Percentiles rank a stretch among this genome's conserved stretches.
Conservation (phyloP, 2,329 filamentous ascomycete genomes). For the Xylariaceae sp. region DNA sequence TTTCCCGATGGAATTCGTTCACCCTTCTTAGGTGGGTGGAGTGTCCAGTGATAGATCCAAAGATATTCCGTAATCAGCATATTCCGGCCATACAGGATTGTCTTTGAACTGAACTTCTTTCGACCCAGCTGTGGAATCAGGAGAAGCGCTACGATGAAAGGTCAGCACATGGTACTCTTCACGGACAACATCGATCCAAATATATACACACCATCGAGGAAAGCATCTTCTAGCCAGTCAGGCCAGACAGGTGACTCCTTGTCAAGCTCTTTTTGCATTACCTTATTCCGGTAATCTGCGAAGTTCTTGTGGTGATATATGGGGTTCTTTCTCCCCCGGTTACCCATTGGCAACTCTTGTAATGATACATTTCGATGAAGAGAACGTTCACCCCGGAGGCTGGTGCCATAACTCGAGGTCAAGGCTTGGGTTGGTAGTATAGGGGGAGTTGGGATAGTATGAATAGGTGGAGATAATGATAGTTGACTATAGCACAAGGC, state of each 20-base stretch:
- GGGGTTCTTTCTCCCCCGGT: conserved; percentile 56
- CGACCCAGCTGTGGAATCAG: conserved; percentile 71
- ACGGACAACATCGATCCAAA: not conserved
- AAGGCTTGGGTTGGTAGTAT: conserved; percentile 59
- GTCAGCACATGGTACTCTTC: conserved; percentile 27
- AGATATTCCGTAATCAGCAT: conserved; percentile 75
- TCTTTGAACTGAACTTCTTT: conserved; percentile 69
- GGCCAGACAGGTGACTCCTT: conserved; percentile 69
- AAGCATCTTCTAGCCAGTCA: conserved; percentile 68
- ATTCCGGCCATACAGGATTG: conserved; percentile 70
- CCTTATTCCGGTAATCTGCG: conserved; percentile 69
- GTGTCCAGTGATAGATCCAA: conserved; percentile 58
- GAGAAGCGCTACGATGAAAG: conserved; percentile 58
- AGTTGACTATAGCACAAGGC: conserved; percentile 54
- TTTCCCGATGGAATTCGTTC: conserved; percentile 53
- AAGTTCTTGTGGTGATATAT: conserved; percentile 69
- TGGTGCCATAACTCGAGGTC: conserved; percentile 54
- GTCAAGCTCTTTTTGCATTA: conserved; percentile 65
- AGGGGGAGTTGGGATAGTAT: conserved; percentile 50
- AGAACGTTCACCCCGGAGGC: conserved; percentile 43
- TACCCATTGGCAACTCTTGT: conserved; percentile 43
- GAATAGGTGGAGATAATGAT: conserved; percentile 51
- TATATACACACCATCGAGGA: conserved; percentile 65
- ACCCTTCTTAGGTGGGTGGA: conserved; percentile 51
- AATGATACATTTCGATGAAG: conserved; percentile 45